phyloP scores from a whole-genome alignment of 225 moss, liverwort and hornwort genomes.

The Antitrichia curtipendula region DNA sequence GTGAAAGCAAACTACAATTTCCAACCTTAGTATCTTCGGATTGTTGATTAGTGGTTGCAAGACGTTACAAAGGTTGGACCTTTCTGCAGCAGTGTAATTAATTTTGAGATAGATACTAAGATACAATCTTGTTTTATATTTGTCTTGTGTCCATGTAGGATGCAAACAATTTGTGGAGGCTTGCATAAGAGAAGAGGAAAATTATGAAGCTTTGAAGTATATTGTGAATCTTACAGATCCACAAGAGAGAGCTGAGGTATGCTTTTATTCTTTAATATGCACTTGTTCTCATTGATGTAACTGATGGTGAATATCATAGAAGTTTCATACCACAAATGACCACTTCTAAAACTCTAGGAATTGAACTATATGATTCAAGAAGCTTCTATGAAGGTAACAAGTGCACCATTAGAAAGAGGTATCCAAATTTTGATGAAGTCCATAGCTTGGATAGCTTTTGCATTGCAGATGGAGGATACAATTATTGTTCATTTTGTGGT shows the following conservation, averaged over 20 bases:
- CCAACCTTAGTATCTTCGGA: neutral
- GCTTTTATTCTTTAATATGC: neutral
- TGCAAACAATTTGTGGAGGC: conserved; percentile 96
- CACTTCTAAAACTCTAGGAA: neutral
- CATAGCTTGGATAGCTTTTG: too few species aligned
- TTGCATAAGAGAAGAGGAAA: conserved; percentile 90
- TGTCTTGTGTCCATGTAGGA: conserved; percentile 15
- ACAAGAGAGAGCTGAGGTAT: conserved; percentile 82
- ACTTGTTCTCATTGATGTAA: neutral
- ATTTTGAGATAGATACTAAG: neutral
- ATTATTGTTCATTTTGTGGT: too few species aligned
- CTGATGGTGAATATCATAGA: neutral
- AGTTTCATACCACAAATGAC: neutral
- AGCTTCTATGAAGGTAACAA: too few species aligned
- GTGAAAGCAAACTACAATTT: neutral
- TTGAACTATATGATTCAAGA: neutral
- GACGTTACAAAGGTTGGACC: neutral
- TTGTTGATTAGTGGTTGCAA: neutral
- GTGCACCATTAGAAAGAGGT: too few species aligned
- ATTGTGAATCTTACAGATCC: conserved; percentile 87
- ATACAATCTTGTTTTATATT: neutral
- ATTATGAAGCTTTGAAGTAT: conserved; percentile 84
- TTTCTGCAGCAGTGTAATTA: neutral
- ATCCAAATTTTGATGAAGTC: too few species aligned
- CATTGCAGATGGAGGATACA: too few species aligned